Base-by-base conservation (phyloP, 768 basidiomycete genomes). In the Agaricus sinodeliciosus region DNA sequence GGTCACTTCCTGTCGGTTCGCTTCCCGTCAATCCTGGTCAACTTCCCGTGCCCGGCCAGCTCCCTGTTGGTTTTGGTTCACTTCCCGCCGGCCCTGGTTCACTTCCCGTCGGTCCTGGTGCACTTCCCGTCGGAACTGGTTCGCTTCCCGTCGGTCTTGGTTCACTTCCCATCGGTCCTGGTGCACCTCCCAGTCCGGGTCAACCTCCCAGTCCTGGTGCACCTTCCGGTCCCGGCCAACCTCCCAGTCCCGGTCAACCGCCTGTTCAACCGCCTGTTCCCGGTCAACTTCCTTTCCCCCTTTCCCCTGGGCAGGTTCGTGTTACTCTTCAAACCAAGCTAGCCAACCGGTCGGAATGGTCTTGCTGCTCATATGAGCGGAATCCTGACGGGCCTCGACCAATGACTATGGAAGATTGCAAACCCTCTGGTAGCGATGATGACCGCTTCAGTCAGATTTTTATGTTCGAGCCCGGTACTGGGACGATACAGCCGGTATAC, bases 301-400 rank as follows among this genome's bases (percentile, higher is more conserved):
- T 27, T 12, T 27, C 43, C 6, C 9, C 26, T 7, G 31, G 31
- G 31, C 31, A 31, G n/a, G 28, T n/a, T 9, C 43, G 9, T 4
- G 26, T 45, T 11, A 45, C 43, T 15, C 43, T 45, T 31, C 43
- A 15, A 22, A 31, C 43, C 8, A 8, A 27, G 16, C 26, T 42
- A 27, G 25, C 48, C 15, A 25, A 31, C 6, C 16, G n/a, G 2
- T 31, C 39, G 6, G 48, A 41, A 15, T 13, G 26, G 39, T 42
- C 27, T 9, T 49, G 48, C n/a, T 49, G 48, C 19, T 40, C 48
- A 26, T 49, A 49, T 15, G 39, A 49, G 15, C 25, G 35, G 13
- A 41, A 28, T 31, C 48, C 48, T 18, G 9, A 11, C 40, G 39
- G 48, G 19, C 26, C 48, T 15, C 25, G 16, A 12, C 48, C 48